Evolutionary conservation across 441 rosid genomes (phyloP).

Genomic region (Flueggea neowawraea): DNA sequence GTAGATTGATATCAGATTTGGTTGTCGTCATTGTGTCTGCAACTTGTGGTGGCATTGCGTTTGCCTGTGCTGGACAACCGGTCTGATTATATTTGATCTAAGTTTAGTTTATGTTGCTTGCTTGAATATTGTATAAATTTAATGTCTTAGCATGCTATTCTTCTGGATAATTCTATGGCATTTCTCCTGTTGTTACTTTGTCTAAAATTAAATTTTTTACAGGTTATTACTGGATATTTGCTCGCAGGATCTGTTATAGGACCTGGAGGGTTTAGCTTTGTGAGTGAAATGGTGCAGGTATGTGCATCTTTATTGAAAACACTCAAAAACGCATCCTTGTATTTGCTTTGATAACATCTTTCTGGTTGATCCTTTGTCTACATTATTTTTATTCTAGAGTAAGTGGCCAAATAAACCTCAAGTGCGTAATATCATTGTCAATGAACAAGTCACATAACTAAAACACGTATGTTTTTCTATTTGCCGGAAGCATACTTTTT

Average conservation of each 20-base stretch:
- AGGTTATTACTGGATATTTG: conserved; percentile 96
- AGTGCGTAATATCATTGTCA: too few relatives aligned
- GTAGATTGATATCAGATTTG: conserved; percentile 92
- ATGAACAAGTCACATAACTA: too few relatives aligned
- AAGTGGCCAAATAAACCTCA: too few relatives aligned
- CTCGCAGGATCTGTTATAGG: conserved; percentile 95
- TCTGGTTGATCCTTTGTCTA: too few relatives aligned
- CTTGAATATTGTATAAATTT: conserved; percentile 21
- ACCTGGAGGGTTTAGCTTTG: conserved; percentile 95
- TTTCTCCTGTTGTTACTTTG: conserved; percentile 8
- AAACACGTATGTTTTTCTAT: too few relatives aligned
- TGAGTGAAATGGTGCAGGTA: conserved; percentile 99
- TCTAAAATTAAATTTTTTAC: conserved; percentile 13
- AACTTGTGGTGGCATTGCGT: conserved; percentile 98
- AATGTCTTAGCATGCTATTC: conserved; percentile 18
- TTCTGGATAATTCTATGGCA: conserved; percentile 3
- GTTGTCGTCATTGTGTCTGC: conserved; percentile 96
- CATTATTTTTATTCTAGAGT: too few relatives aligned
- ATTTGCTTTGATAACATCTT: too few relatives aligned
- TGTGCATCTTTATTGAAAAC: conserved; percentile 16
- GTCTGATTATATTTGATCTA: conserved; percentile 42
- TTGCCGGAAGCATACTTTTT: too few relatives aligned
- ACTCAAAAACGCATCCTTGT: too few relatives aligned
- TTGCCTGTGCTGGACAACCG: conserved; percentile 99
- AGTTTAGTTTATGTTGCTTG: conserved; percentile 28